phyloP scores from a whole-genome alignment of 2,329 filamentous ascomycete genomes.

The Sclerotinia sclerotiorum region DNA sequence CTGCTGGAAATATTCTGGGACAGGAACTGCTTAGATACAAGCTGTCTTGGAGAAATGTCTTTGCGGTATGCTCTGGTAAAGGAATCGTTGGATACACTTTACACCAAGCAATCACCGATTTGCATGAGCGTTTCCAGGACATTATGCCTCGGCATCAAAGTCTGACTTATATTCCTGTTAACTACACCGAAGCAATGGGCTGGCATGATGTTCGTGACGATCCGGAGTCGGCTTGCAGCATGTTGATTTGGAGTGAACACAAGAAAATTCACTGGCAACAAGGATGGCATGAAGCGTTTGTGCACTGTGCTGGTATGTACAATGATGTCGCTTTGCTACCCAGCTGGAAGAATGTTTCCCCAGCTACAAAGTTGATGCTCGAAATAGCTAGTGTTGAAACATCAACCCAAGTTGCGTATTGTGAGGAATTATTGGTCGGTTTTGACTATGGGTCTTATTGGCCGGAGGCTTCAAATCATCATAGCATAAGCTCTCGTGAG shows the following conservation, averaged over 20 bases:
- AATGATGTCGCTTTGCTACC: slow-evolving; percentile 49
- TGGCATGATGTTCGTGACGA: slow-evolving; percentile 66
- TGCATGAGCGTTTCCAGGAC: slow-evolving; percentile 57
- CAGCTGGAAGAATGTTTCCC: slow-evolving; percentile 59
- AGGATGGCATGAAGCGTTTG: slow-evolving; percentile 66
- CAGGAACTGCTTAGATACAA: slow-evolving; percentile 56
- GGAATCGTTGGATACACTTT: slow-evolving; percentile 65
- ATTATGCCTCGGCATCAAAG: slow-evolving; percentile 56
- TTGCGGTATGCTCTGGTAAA: slow-evolving; percentile 63
- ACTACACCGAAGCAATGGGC: slow-evolving; percentile 58
- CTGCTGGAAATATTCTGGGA: slow-evolving; percentile 51
- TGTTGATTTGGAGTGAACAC: slow-evolving; percentile 67
- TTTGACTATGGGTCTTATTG: slow-evolving; percentile 65
- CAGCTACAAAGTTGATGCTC: slow-evolving; percentile 62
- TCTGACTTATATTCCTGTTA: slow-evolving; percentile 42
- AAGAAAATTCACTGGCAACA: slow-evolving; percentile 60
- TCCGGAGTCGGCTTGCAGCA: slow-evolving; percentile 56
- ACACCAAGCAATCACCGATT: slow-evolving; percentile 61
- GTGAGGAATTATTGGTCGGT: slow-evolving; percentile 58
- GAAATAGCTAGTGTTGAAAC: slow-evolving; percentile 62
- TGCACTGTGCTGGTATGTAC: slow-evolving; percentile 66
- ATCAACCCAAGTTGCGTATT: slow-evolving; percentile 60
- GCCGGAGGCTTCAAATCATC: slow-evolving; percentile 43
- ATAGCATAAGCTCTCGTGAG: slow-evolving; percentile 40
- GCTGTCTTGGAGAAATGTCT: slow-evolving; percentile 67